Evolutionary conservation across 1,284 basidiomycete species (phyloP), one percentile per base, ranked within the genome.

Genomic region (Malassezia vespertilionis): DNA sequence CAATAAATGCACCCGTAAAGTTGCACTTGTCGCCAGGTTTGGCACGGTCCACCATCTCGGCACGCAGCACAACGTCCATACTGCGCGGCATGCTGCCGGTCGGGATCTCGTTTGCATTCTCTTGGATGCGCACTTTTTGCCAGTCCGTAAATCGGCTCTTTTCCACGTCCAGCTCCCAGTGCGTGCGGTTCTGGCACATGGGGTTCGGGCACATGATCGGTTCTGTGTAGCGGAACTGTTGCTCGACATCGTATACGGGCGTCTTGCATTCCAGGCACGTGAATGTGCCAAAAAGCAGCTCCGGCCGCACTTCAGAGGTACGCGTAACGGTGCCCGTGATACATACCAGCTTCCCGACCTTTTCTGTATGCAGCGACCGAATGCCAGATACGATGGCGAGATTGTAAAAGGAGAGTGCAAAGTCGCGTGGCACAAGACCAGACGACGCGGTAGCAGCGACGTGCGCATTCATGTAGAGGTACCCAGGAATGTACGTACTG

Each of bases 141-240:
- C 93, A 97, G 71, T 97, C 93, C 7, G 86, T 85, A 72, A 99
- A 99, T 68, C 89, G 90, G 36, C 87, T 91, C 49, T 84, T 83
- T 69, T 97, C 91, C 44, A 96, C 89, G 67, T 90, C 86, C 42
- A 99, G 79, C 68, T 90, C 83, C 91, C 91, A 99, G 30, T 80
- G 81, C 24, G 76, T 74, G 24, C 88, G 80, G 72, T 97, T 97
- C 40, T 86, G 83, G 65, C 93, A 99, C 2, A 83, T 83, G 8
- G 83, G 81, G 66, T 96, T 96, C 2, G 84, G 86, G 71, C 93
- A 99, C 47, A 96, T 77, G 52, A 81, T 81, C 10, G 93, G 93
- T 85, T 97, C 93, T 18, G 93, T 99, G 72, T 96, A 97, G 72
- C 95, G 96, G 79, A 97, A 99, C 71, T 99, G 93, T 70, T 99